Conservation (phyloP, 768 basidiomycete species). For the Naganishia vishniacii region DNA sequence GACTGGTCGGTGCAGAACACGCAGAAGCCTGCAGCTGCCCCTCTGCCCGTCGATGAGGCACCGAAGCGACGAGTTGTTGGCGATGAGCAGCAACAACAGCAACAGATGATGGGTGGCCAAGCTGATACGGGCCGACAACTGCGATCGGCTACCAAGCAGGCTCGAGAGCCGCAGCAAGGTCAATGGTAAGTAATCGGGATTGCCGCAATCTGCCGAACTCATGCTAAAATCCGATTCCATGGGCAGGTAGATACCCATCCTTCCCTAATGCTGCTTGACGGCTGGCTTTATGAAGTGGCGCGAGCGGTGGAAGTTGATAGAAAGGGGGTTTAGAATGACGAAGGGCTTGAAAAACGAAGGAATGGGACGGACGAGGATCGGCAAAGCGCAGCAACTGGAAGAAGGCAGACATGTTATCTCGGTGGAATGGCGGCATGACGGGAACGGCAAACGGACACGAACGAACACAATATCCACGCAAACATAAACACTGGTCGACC, state of each 20-base stretch:
- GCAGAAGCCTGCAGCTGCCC: conserved; percentile 20
- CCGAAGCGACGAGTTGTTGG: conserved; percentile 12
- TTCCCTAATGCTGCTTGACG: background rate
- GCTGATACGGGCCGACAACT: conserved; percentile 20
- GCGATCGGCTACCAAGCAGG: conserved; percentile 23
- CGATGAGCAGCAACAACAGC: conserved; percentile 5
- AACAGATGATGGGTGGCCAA: conserved; percentile 6
- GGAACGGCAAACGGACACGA: background rate
- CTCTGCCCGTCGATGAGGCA: conserved; percentile 17
- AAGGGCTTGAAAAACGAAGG: background rate
- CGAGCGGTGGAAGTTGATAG: background rate
- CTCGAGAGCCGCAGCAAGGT: conserved; percentile 10
- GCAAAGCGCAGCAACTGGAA: conserved; percentile 10
- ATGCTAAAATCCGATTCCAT: background rate
- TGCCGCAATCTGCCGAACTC: background rate
- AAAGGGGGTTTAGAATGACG: background rate
- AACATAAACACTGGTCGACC: background rate
- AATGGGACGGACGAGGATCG: background rate
- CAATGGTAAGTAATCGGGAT: background rate
- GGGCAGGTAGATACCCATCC: background rate
- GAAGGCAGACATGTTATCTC: conserved; percentile 16
- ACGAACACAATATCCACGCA: background rate
- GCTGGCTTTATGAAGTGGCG: background rate
- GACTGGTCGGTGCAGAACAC: conserved; percentile 63
- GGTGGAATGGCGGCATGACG: conserved; percentile 13